phyloP scores from a whole-genome alignment of 2,329 filamentous ascomycete species.

The Aspergillus fijiensis region DNA sequence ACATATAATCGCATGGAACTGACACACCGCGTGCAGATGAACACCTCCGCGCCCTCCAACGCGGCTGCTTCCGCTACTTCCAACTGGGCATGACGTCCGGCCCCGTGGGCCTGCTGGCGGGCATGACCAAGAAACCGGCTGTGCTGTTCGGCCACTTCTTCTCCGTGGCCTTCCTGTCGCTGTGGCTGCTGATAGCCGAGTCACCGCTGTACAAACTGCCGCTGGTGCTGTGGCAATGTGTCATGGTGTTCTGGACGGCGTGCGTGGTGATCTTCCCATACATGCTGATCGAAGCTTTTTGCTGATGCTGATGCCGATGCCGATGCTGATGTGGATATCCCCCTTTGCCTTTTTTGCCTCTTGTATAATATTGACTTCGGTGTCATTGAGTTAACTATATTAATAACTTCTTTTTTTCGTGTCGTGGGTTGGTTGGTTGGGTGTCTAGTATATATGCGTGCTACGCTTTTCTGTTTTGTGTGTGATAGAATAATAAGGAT shows the following conservation, averaged over 20 bases:
- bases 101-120: constrained; percentile 77
- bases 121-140: constrained; percentile 73
- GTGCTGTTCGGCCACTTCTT: constrained; percentile 93
- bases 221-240: constrained; percentile 62
- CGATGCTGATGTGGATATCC: constrained; percentile 17
- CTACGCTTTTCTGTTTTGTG: no score
- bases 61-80: constrained; percentile 93
- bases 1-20: neutral
- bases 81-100: constrained; percentile 70
- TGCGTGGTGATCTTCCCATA: constrained; percentile 81
- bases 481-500: no score
- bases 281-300: constrained; percentile 66
- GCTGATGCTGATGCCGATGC: constrained; percentile 28
- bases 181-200: constrained; percentile 66
- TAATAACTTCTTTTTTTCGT: no score
- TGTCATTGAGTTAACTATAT: no score
- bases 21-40: constrained; percentile 47
- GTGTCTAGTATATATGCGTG: no score
- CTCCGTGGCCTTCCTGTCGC: constrained; percentile 81
- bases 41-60: constrained; percentile 76
- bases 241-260: constrained; percentile 75
- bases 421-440: no score
- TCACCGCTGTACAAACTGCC: constrained; percentile 59
- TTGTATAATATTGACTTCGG: no score
- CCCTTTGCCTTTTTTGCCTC: no score